Percentiles rank a stretch among this genome's conserved stretches.
Evolutionary conservation across 768 basidiomycete genomes (phyloP).

Genomic region (Favolaschia claudopus): DNA sequence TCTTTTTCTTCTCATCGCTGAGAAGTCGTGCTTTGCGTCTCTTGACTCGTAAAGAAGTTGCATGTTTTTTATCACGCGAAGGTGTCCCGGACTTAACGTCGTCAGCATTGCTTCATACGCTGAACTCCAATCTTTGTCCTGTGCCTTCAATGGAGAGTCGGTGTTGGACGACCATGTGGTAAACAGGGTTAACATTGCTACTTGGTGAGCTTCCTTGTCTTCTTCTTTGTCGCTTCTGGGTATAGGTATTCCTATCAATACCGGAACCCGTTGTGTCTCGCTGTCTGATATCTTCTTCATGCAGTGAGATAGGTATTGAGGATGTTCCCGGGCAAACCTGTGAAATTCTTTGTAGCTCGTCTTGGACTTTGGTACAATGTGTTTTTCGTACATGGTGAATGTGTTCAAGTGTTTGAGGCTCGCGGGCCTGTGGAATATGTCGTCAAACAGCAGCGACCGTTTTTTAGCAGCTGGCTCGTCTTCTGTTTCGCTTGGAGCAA

Average conservation of each 20-base stretch:
- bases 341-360: too few species aligned
- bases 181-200: background rate
- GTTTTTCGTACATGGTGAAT: background rate
- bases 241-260: too few species aligned
- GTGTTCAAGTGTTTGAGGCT: background rate
- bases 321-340: too few species aligned
- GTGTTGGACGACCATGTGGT: background rate
- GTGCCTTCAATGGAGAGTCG: background rate
- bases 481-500: background rate
- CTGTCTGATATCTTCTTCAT: too few species aligned
- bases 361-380: background rate
- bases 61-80: background rate
- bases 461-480: background rate
- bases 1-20: background rate
- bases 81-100: background rate
- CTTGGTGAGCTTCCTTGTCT: too few species aligned
- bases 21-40: background rate
- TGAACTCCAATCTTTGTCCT: background rate
- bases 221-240: too few species aligned
- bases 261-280: too few species aligned
- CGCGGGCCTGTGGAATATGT: slow-evolving; percentile 1
- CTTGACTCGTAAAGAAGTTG: background rate
- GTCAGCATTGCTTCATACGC: background rate
- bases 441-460: background rate
- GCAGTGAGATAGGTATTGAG: too few species aligned